Evolutionary conservation across 2,329 filamentous ascomycete genomes (phyloP), one percentile per base, ranked within the genome.

Genomic region (Chrysosporium queenslandicum): DNA sequence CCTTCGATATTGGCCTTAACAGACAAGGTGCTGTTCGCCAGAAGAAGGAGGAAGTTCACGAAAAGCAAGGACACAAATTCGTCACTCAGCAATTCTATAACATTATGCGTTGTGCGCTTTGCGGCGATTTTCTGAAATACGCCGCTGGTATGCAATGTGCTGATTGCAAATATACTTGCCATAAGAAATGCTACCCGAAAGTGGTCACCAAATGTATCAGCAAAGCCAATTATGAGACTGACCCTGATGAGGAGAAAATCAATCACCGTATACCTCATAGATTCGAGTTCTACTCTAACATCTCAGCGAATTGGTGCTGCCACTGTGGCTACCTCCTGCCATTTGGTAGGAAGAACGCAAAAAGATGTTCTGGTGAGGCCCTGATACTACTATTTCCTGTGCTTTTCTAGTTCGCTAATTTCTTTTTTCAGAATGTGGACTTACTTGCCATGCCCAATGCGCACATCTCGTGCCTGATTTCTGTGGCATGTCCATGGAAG

Each of bases 191-290:
- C 68, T 98, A 97, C 70, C 74, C 81, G 14, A 94, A 90, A 68
- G 92, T 98, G 43, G 92, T 98, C 61, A 98, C 92, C 58, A 98
- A 98, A 71, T 98, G 92, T 74, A 98, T 98, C 70, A 97, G 91
- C 74, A 97, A 98, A 70, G 96, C 91, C 57, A 98, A 98, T 66
- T 91, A 92, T 58, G 92, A 98, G 69, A 94, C 88, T 4, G 92
- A 98, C 68, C 91, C 92, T 20, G 92, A 98, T 70, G 92, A 98
- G 71, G 92, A 96, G 72, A 98, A 97, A 77, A 94, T 98, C 80
- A 98, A 98, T 68, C 92, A 98, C 68, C 87, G 92, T 58, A 98
- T 98, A 66, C 92, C 92, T 7, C 92, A 98, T 78, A 85, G 92
- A 50, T 98, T 97, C 76, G 83, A 91, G 63, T 82, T 86, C n/a